Evolutionary conservation across 2,329 filamentous ascomycete species (phyloP), one percentile per base, ranked within the genome.

Genomic region (Fusarium longipes): DNA sequence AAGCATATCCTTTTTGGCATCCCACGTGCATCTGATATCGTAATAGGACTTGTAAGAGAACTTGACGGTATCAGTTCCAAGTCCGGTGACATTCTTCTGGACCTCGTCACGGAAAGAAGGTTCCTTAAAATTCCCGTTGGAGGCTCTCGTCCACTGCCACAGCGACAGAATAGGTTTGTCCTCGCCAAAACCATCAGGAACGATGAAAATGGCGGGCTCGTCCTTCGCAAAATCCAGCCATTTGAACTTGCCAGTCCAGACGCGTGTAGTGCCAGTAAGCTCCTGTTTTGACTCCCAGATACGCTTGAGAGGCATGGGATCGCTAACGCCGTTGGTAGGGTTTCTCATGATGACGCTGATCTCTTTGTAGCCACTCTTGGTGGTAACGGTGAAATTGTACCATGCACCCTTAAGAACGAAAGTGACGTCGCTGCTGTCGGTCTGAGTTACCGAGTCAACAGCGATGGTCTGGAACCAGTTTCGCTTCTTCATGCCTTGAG

Each of bases 211-310:
- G 22, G 64, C 64, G 0, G 32, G 24, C 44, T 72, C 70, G 1
- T 72, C 24, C 6, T 5, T 32, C 0, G 69, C 61, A 29, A 53
- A 68, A 2, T 29, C 10, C 3, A 45, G 4, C 56, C 61, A 72
- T 35, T 62, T 68, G 53, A 68, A 44, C 45, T 72, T 72, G 10
- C 70, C 69, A 10, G 69, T 70, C 69, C 69, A 72, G 3, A 72
- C 53, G 2, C 69, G 53, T 0, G 35, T 30, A 3, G 40, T 40
- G 0, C 36, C 57, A 11, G 52, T 66, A 2, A 42, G 52, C 1
- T 68, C 64, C 14, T 45, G 10, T 0, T 70, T 11, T 18, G 69
- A 57, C 33, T 68, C 27, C 60, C 62, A 71, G 32, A 67, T 40
- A 0, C 67, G 58, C 2, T 67, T 5, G 0, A 70, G 22, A 1